These are phyloP conservation scores for Chrysanthemum lavandulifolium DNA, from an alignment of 129 eudicot genomes.

Conservation along the genomic window DNA sequence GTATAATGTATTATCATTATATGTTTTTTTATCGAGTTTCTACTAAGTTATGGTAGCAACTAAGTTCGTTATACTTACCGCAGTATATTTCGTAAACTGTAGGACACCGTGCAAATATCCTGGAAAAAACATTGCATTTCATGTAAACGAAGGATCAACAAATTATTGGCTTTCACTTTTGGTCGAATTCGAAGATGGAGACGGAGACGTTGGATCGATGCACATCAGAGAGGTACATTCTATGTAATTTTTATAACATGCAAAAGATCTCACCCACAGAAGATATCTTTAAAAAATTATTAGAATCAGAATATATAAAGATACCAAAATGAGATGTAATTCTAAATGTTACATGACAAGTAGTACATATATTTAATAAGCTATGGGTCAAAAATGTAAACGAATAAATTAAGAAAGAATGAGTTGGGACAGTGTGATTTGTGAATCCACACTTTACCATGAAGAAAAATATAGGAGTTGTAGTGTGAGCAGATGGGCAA, in stretches of 20 bases:
- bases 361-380: constrained; percentile 2
- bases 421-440: constrained; percentile 15
- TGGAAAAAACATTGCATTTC: constrained; percentile 79
- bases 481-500: constrained; percentile 26
- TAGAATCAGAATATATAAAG: neutral
- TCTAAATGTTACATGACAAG: constrained; percentile 19
- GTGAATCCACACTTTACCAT: constrained; percentile 25
- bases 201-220: constrained; percentile 98
- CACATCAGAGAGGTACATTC: constrained; percentile 74
- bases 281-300: neutral
- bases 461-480: neutral
- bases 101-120: constrained; percentile 92
- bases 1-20: too few relatives aligned
- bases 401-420: neutral
- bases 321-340: neutral
- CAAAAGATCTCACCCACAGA: neutral
- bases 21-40: neutral
- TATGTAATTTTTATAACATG: neutral
- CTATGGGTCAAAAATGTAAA: constrained; percentile 11
- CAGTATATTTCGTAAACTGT: constrained; percentile 4
- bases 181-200: constrained; percentile 93
- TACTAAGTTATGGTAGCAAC: neutral
- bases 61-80: neutral
- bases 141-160: constrained; percentile 91
- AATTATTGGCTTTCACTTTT: constrained; percentile 85